Conservation (phyloP, 352 stramenopile species). For the Plasmopara muralis region DNA sequence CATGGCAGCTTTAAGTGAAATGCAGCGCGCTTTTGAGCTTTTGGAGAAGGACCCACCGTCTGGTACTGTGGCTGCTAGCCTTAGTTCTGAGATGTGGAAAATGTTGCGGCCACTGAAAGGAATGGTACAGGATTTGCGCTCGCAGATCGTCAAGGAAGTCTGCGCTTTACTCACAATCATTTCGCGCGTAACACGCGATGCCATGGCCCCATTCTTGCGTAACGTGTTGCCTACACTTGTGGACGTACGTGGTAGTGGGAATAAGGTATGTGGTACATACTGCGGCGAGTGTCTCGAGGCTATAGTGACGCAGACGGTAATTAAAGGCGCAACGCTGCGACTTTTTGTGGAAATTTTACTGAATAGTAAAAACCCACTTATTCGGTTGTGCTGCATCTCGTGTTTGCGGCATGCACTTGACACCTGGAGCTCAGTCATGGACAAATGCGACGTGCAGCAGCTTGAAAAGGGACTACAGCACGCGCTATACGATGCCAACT, state of each 20-base stretch:
- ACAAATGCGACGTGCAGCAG: constrained; percentile 77
- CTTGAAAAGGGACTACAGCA: constrained; percentile 68
- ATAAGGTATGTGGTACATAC: constrained; percentile 79
- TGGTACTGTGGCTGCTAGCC: constrained; percentile 20
- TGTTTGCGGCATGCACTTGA: constrained; percentile 44
- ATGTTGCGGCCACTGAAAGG: constrained; percentile 61
- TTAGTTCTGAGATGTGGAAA: constrained; percentile 64
- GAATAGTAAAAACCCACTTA: constrained; percentile 79
- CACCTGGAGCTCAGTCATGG: constrained; percentile 65
- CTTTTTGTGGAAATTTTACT: constrained; percentile 67
- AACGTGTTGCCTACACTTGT: constrained; percentile 68
- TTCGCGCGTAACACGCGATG: constrained; percentile 56
- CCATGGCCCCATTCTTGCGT: constrained; percentile 70
- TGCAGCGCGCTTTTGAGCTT: constrained; percentile 60
- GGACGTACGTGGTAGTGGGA: constrained; percentile 73
- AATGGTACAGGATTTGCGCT: constrained; percentile 74
- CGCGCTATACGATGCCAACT: constrained; percentile 72
- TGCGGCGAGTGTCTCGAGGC: constrained; percentile 72
- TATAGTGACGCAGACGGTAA: constrained; percentile 53
- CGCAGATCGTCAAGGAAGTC: constrained; percentile 83
- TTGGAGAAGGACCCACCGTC: constrained; percentile 34
- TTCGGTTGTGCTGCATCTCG: constrained; percentile 67
- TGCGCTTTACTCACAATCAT: constrained; percentile 56
- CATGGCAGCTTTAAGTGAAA: constrained; percentile 50
- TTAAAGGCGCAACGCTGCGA: constrained; percentile 67